A percentile compares a stretch with the other conserved stretches of the same genome.
These are phyloP conservation scores for Pelargonium australe DNA, from an alignment of 441 rosid genomes.

Conservation along the genomic window DNA sequence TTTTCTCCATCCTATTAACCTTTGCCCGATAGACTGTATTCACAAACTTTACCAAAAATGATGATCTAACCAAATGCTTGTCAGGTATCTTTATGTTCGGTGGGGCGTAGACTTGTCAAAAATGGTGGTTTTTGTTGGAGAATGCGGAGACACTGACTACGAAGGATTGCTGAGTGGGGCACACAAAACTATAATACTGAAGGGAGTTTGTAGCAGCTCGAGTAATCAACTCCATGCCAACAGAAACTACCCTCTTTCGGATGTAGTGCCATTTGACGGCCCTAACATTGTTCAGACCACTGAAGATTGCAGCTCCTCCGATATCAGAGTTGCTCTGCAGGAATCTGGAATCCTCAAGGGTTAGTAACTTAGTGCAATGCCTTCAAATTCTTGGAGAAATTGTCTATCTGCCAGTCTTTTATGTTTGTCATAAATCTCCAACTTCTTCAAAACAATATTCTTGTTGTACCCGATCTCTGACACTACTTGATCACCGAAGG, in stretches of 20 bases:
- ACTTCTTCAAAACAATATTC: no score
- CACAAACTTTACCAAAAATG: background rate
- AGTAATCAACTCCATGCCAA: conserved; percentile 50
- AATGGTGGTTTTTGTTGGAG: conserved; percentile 82
- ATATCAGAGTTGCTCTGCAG: conserved; percentile 50
- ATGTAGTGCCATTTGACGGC: conserved; percentile 67
- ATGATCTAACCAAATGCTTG: conserved; percentile 15
- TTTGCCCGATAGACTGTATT: no score
- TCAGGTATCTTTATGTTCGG: conserved; percentile 76
- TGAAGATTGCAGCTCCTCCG: conserved; percentile 31
- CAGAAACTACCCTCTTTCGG: conserved; percentile 76
- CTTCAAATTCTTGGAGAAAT: conserved; percentile 13
- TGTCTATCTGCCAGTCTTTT: background rate
- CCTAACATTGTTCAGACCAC: conserved; percentile 52
- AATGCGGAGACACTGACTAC: conserved; percentile 85
- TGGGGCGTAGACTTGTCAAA: conserved; percentile 80
- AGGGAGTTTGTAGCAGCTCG: conserved; percentile 52
- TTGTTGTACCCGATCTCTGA: no score
- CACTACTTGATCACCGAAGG: no score
- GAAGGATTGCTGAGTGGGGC: conserved; percentile 82
- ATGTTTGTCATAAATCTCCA: background rate
- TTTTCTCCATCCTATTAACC: no score
- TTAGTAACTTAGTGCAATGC: conserved; percentile 20
- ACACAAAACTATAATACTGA: conserved; percentile 65
- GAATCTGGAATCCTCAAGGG: conserved; percentile 46